A percentile compares a stretch with the other conserved stretches of the same genome.
Evolutionary conservation across 148 eudicot genomes (phyloP).

Genomic region (Hydrangea macrophylla): DNA sequence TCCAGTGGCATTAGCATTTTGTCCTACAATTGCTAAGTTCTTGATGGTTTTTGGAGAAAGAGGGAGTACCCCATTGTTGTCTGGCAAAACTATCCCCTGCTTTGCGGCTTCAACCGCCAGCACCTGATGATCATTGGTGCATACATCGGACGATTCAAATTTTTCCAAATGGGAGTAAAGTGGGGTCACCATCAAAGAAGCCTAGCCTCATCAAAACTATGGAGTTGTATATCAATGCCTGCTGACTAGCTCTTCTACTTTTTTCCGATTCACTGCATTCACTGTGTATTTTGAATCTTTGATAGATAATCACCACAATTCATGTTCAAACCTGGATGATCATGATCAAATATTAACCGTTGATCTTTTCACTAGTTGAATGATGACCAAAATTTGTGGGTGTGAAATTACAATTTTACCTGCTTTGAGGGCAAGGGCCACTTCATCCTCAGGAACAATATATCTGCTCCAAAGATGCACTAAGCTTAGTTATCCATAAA

Average conservation of each 20-base stretch:
- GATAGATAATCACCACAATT: slow-evolving; percentile 38
- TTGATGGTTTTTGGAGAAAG: slow-evolving; percentile 17
- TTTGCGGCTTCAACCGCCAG: slow-evolving; percentile 43
- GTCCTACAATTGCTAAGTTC: slow-evolving; percentile 34
- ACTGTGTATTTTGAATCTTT: slow-evolving; percentile 28
- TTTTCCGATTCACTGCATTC: slow-evolving; percentile 26
- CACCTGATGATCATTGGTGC: slow-evolving; percentile 28
- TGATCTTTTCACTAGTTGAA: neutral
- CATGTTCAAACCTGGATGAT: slow-evolving; percentile 39
- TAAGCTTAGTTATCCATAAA: neutral
- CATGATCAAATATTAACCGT: neutral
- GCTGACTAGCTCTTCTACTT: slow-evolving; percentile 32
- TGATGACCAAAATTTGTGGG: neutral
- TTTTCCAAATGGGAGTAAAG: slow-evolving; percentile 27
- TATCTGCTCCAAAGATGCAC: slow-evolving; percentile 23
- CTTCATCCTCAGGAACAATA: slow-evolving; percentile 40
- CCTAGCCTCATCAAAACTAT: slow-evolving; percentile 51
- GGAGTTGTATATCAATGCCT: slow-evolving; percentile 34
- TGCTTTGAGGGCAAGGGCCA: slow-evolving; percentile 39
- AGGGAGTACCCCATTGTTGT: slow-evolving; percentile 32
- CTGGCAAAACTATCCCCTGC: slow-evolving; percentile 43
- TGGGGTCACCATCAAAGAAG: slow-evolving; percentile 44
- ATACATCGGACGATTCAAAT: slow-evolving; percentile 31
- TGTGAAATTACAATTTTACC: slow-evolving; percentile 16
- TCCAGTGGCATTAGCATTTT: slow-evolving; percentile 34